A percentile compares a stretch with the other conserved stretches of the same genome.
These are phyloP conservation scores for Plasmodium gaboni DNA, from an alignment of 169 alveolate species.

Conservation along the genomic window DNA sequence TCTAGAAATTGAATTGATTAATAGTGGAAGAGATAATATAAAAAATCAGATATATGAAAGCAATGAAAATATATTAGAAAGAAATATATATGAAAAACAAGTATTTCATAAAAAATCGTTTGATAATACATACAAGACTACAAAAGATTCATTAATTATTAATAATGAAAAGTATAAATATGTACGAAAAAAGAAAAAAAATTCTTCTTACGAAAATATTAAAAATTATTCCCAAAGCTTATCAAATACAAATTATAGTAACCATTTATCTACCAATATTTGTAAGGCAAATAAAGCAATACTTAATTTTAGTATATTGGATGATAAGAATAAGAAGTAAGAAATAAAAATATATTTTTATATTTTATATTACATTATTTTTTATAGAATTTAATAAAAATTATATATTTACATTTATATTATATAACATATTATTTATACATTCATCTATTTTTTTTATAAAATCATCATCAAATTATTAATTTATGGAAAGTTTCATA, in stretches of 20 bases:
- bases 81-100: background rate
- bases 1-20: constrained; percentile 62
- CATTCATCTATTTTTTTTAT: background rate
- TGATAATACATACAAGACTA: background rate
- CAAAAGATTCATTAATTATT: background rate
- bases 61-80: background rate
- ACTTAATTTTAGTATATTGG: constrained; percentile 62
- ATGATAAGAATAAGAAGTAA: constrained; percentile 64
- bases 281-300: constrained; percentile 44
- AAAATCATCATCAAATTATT: background rate
- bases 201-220: constrained; percentile 34
- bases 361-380: background rate
- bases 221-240: constrained; percentile 31
- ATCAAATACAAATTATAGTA: constrained; percentile 14
- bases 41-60: background rate
- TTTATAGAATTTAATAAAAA: background rate
- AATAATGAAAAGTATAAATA: background rate
- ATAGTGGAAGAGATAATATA: background rate
- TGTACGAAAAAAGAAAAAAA: background rate
- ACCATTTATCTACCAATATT: background rate
- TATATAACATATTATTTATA: background rate
- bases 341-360: background rate
- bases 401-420: background rate
- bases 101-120: background rate
- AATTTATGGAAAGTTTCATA: background rate